Conservation (phyloP, 2,329 filamentous ascomycete species). For the Raffaelea deltoideospora region DNA sequence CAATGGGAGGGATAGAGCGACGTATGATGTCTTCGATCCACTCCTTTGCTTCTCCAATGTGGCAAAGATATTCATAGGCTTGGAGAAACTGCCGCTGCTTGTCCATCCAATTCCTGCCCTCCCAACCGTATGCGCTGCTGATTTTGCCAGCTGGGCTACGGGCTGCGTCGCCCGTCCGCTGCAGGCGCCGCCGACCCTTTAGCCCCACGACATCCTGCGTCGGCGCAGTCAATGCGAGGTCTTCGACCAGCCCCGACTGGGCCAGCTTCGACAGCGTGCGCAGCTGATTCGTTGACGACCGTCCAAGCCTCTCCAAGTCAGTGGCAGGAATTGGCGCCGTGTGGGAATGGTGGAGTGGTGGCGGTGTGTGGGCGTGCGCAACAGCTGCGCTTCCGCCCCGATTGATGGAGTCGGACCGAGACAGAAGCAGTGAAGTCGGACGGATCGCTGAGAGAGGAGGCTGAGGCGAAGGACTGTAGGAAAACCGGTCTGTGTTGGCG, state of each 20-base stretch:
- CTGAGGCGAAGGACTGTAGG: slow-evolving; percentile 23
- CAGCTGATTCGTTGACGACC: slow-evolving; percentile 80
- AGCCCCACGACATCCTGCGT: slow-evolving; percentile 80
- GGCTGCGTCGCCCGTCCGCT: slow-evolving; percentile 47
- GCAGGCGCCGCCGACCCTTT: slow-evolving; percentile 67
- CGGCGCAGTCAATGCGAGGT: slow-evolving; percentile 63
- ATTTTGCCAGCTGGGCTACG: slow-evolving; percentile 29
- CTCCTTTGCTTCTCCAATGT: slow-evolving; percentile 97
- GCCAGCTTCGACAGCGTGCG: slow-evolving; percentile 75
- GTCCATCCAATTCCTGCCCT: slow-evolving; percentile 93
- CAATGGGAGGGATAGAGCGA: slow-evolving; percentile 74
- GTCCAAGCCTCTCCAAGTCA: slow-evolving; percentile 68
- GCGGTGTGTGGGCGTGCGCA: slow-evolving; percentile 16
- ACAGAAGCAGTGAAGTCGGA: slow-evolving; percentile 47
- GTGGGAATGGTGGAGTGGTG: slow-evolving; percentile 23
- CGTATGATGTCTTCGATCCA: slow-evolving; percentile 93
- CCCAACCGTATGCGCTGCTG: slow-evolving; percentile 50
- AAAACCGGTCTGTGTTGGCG: slow-evolving; percentile 4
- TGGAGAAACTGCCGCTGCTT: slow-evolving; percentile 92
- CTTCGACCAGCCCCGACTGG: slow-evolving; percentile 57
- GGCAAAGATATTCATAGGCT: slow-evolving; percentile 96
- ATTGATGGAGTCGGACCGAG: slow-evolving; percentile 38
- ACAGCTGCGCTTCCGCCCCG: slow-evolving; percentile 18
- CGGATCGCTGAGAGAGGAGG: slow-evolving; percentile 27
- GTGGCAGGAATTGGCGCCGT: slow-evolving; percentile 42